Base-by-base conservation (phyloP, 441 rosid genomes). In the Arabidopsis lyrata region DNA sequence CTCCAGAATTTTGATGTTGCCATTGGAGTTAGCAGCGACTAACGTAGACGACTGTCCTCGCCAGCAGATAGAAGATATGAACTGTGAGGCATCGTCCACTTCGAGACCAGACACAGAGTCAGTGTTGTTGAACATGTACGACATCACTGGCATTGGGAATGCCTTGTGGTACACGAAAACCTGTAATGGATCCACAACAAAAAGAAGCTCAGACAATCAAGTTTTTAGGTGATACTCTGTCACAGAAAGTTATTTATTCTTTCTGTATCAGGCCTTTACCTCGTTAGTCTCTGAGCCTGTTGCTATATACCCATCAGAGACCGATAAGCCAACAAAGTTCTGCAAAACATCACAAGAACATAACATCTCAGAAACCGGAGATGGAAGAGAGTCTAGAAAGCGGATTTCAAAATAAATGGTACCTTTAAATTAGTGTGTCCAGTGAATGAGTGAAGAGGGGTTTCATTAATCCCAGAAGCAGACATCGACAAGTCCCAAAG, bases 221-320 rank as follows among this genome's bases (percentile, higher is more conserved):
- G 20, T 20, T 15, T 34, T 48, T 0, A 27, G 54, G 15, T 44
- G 47, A 45, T 24, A 45, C 13, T 48, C 12, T 27, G 50, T 34
- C 34, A n/a, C 34, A n/a, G 29, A 38, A 48, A 47, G 55, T 5
- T 20, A 10, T 45, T 16, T 16, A 24, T 44, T 45, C 22, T n/a
- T 16, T n/a, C 6, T 36, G 12, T 36, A 5, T 8, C 10, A 6
- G 18, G 53, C 22, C 8, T 49, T 39, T 77, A 77, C 99, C 99
- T 95, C 99, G 59, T 93, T 95, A 61, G 97, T 95, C 87, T 93
- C 98, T n/a, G 99, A 95, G 69, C 98, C 99, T 11, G 99, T 93
- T 18, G 98, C 99, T 78, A 95, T 93, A 74, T 91, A 95, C 70
- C 99, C 99, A 83, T 95, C 88, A 45, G 97, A 86, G 32, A 90